A percentile compares a stretch with the other conserved stretches of the same genome.
phyloP scores from a whole-genome alignment of 371 early-diverging fungal species.

The Saksenaea vasiformis region DNA sequence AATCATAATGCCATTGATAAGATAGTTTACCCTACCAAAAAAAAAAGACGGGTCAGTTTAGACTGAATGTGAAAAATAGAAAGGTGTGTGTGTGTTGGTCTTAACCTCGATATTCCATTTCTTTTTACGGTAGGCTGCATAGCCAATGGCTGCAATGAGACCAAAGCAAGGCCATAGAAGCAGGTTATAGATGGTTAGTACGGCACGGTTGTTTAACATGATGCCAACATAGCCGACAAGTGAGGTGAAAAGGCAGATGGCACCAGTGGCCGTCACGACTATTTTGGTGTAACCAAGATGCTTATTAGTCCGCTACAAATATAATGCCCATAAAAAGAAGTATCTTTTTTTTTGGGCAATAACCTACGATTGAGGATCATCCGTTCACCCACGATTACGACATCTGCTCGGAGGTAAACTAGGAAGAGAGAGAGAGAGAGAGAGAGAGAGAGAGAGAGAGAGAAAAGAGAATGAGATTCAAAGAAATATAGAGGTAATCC shows the following conservation, averaged over 20 bases:
- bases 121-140: conserved; percentile 50
- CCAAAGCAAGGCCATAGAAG: conserved; percentile 61
- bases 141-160: conserved; percentile 57
- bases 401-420: conserved; percentile 52
- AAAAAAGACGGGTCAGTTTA: neutral
- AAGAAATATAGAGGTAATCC: too few species aligned
- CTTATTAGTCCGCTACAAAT: neutral
- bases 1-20: conserved; percentile 50
- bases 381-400: conserved; percentile 44
- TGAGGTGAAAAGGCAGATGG: conserved; percentile 47
- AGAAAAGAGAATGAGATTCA: too few species aligned
- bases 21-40: conserved; percentile 48
- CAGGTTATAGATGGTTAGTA: conserved; percentile 50
- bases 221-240: conserved; percentile 58
- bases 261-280: conserved; percentile 55
- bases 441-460: conserved; percentile 10
- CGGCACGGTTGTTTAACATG: conserved; percentile 51
- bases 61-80: neutral
- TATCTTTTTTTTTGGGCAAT: neutral
- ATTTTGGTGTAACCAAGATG: neutral
- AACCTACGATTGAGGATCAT: conserved; percentile 48
- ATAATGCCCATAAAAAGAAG: neutral
- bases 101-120: conserved; percentile 42
- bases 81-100: neutral
- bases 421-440: neutral